These are phyloP conservation scores for Colletotrichum gigasporum DNA, from an alignment of 2,329 filamentous ascomycete genomes.

Conservation along the genomic window DNA sequence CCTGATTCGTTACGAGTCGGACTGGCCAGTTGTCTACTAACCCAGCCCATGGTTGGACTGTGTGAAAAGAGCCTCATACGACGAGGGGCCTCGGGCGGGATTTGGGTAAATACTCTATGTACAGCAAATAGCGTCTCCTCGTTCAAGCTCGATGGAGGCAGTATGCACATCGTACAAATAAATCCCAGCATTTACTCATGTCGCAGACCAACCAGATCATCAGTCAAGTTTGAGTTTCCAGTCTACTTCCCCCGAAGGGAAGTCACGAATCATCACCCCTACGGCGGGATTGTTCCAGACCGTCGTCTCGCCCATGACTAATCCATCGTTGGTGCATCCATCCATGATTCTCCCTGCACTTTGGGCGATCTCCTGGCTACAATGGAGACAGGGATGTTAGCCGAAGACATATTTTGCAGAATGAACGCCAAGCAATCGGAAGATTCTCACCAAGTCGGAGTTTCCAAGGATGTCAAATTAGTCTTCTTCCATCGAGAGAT, in stretches of 20 bases:
- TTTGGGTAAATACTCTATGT: no score
- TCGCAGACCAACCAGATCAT: no score
- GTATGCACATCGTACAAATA: no score
- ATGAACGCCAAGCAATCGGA: neutral
- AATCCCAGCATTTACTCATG: no score
- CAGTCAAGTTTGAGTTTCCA: no score
- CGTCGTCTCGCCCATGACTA: slow-evolving; percentile 4
- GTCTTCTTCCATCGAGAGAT: slow-evolving; percentile 13
- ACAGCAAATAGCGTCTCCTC: no score
- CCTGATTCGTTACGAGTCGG: slow-evolving; percentile 40
- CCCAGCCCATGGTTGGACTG: no score
- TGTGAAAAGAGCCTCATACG: no score
- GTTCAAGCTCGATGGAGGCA: no score
- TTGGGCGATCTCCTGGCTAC: neutral
- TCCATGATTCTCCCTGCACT: slow-evolving; percentile 12
- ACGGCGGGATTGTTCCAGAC: neutral
- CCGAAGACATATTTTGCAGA: no score
- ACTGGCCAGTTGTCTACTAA: slow-evolving; percentile 43
- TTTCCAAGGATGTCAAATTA: neutral
- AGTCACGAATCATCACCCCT: slow-evolving; percentile 9
- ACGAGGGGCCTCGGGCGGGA: no score
- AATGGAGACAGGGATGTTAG: neutral
- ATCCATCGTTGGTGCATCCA: neutral
- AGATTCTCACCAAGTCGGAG: neutral
- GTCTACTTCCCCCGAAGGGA: neutral